Conservation (phyloP, 768 basidiomycete genomes). For the Cystobasidium onofrii region DNA sequence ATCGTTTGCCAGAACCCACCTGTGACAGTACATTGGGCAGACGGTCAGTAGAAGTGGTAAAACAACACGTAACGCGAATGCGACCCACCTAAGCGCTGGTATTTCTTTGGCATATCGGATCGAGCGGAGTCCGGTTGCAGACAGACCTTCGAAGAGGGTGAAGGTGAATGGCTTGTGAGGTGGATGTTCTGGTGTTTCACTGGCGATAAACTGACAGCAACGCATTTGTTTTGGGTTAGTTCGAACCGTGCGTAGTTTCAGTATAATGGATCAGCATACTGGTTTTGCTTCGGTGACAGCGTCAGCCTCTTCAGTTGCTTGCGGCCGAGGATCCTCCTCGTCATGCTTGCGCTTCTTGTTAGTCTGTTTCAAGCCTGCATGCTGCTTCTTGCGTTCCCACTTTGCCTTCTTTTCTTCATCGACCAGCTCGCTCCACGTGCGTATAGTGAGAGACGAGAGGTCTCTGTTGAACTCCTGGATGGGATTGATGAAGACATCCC, state of each 20-base stretch:
- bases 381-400: constrained; percentile 55
- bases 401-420: constrained; percentile 58
- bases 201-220: too few relatives aligned
- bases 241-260: too few relatives aligned
- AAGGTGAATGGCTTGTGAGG: constrained; percentile 51
- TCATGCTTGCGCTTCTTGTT: constrained; percentile 31
- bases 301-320: neutral
- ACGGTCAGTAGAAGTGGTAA: too few relatives aligned
- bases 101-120: constrained; percentile 98
- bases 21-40: constrained; percentile 44
- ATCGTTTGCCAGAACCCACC: constrained; percentile 91
- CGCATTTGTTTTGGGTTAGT: too few relatives aligned
- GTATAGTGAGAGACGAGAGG: constrained; percentile 79
- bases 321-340: neutral
- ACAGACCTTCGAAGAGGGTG: constrained; percentile 81
- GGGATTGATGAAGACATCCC: constrained; percentile 85
- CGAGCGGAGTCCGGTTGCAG: constrained; percentile 87
- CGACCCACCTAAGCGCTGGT: constrained; percentile 67
- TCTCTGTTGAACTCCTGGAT: constrained; percentile 98
- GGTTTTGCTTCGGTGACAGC: neutral
- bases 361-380: constrained; percentile 44
- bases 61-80: too few relatives aligned
- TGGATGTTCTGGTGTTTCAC: neutral
- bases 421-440: constrained; percentile 71
- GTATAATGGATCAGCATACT: neutral